Conservation (phyloP, 1,139 yeast genomes). For the Saccharomyces hybrid region DNA sequence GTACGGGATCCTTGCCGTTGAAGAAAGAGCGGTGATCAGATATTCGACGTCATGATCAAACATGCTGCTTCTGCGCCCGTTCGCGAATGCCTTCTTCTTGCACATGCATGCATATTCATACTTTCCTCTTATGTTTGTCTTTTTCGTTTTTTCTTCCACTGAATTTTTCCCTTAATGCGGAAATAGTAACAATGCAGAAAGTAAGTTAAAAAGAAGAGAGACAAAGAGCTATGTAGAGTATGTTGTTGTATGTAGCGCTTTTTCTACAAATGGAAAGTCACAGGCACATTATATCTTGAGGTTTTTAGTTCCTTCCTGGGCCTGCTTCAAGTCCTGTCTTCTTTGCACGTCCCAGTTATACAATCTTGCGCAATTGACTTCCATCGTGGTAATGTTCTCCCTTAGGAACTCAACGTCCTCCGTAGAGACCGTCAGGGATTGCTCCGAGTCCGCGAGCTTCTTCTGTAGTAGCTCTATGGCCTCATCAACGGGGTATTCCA, state of each 20-base stretch:
- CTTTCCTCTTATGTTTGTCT: background rate
- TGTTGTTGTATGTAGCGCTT: background rate
- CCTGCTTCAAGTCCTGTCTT: slow-evolving; percentile 43
- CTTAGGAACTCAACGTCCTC: slow-evolving; percentile 86
- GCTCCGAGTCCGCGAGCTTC: slow-evolving; percentile 57
- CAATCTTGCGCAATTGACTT: slow-evolving; percentile 90
- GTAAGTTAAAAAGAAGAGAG: background rate
- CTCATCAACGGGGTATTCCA: slow-evolving; percentile 86
- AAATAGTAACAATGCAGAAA: background rate
- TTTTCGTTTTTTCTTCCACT: background rate
- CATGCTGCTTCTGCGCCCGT: background rate
- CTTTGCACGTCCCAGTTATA: slow-evolving; percentile 95
- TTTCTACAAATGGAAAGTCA: background rate
- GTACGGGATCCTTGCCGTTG: background rate
- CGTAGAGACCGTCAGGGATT: slow-evolving; percentile 51
- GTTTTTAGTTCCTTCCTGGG: slow-evolving; percentile 31
- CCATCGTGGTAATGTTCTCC: slow-evolving; percentile 95
- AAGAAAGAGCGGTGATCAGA: background rate
- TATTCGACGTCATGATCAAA: background rate
- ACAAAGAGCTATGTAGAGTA: background rate
- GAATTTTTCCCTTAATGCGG: background rate
- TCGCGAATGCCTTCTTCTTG: background rate
- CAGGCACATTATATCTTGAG: background rate
- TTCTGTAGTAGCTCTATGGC: slow-evolving; percentile 63
- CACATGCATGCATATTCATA: background rate